Percentiles rank a stretch among this genome's conserved stretches.
Evolutionary conservation across 495 filamentous ascomycete genomes (phyloP).

Genomic region (Neurospora sp.): DNA sequence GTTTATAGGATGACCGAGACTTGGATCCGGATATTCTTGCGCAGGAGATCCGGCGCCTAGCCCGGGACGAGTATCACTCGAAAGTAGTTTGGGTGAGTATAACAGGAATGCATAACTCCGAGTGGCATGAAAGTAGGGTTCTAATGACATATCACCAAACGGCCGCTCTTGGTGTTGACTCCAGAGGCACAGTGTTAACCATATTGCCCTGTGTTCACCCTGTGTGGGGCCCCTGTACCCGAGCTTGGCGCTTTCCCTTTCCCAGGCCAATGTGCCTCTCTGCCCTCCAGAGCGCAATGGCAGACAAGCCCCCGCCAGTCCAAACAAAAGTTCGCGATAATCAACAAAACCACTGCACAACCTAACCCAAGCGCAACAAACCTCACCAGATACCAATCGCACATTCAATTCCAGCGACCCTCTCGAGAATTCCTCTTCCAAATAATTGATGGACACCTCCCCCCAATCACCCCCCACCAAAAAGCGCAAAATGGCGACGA

Average conservation of each 20-base stretch:
- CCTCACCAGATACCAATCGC: not conserved
- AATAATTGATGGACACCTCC: not conserved
- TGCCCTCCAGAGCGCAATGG: not conserved
- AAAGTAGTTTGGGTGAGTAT: too few species aligned
- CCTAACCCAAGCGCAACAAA: not conserved
- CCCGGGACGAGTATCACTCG: too few species aligned
- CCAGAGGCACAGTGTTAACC: not conserved
- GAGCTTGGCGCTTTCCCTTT: not conserved
- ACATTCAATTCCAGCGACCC: not conserved
- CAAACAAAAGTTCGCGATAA: not conserved
- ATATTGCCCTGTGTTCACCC: not conserved
- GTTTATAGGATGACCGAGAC: not conserved
- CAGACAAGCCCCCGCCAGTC: not conserved
- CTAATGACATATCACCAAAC: not conserved
- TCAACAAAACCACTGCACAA: not conserved
- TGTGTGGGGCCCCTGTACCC: not conserved
- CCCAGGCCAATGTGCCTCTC: not conserved
- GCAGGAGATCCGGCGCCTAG: too few species aligned
- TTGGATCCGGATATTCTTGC: too few species aligned
- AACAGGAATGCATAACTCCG: too few species aligned
- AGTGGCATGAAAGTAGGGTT: too few species aligned
- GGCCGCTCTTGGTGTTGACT: not conserved
- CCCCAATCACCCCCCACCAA: not conserved
- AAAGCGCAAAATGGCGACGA: constrained; percentile 5
- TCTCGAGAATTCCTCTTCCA: not conserved